Conservation (phyloP, 1,139 yeast genomes). For the Debaryomycetaceae sp. region DNA sequence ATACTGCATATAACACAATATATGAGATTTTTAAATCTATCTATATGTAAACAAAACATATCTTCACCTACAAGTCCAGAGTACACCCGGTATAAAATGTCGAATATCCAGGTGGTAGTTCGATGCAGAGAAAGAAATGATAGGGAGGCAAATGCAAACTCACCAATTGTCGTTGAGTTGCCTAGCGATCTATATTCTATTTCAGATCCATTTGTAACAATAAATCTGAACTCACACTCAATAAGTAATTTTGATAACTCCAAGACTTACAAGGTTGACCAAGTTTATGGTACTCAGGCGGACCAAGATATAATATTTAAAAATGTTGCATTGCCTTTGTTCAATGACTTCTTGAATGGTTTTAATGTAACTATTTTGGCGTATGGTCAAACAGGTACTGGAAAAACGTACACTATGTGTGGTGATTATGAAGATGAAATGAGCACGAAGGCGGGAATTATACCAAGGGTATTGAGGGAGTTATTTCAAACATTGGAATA, state of each 20-base stretch:
- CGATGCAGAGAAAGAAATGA: constrained; percentile 82
- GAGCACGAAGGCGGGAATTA: constrained; percentile 53
- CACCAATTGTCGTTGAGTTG: constrained; percentile 69
- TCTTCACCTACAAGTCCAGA: not conserved
- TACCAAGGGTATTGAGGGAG: constrained; percentile 60
- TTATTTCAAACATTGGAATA: constrained; percentile 45
- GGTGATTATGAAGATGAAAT: constrained; percentile 41
- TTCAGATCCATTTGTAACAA: constrained; percentile 34
- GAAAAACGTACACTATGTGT: constrained; percentile 86
- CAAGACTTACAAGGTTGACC: constrained; percentile 66
- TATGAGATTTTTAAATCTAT: not conserved
- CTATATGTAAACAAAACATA: not conserved
- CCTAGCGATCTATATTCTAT: constrained; percentile 45
- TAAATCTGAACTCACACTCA: constrained; percentile 25
- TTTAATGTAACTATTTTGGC: constrained; percentile 80
- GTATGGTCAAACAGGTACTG: constrained; percentile 89
- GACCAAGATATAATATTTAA: constrained; percentile 59
- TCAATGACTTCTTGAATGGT: constrained; percentile 64
- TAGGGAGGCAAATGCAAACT: constrained; percentile 66
- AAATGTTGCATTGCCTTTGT: constrained; percentile 61
- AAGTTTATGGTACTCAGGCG: constrained; percentile 69
- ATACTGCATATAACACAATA: not conserved
- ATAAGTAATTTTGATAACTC: constrained; percentile 28
- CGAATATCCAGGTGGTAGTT: constrained; percentile 76
- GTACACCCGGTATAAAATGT: constrained; percentile 16